Evolutionary conservation across 257 asterid genomes (phyloP), one percentile per base, ranked within the genome.

Genomic region (Solanum habrochaites): DNA sequence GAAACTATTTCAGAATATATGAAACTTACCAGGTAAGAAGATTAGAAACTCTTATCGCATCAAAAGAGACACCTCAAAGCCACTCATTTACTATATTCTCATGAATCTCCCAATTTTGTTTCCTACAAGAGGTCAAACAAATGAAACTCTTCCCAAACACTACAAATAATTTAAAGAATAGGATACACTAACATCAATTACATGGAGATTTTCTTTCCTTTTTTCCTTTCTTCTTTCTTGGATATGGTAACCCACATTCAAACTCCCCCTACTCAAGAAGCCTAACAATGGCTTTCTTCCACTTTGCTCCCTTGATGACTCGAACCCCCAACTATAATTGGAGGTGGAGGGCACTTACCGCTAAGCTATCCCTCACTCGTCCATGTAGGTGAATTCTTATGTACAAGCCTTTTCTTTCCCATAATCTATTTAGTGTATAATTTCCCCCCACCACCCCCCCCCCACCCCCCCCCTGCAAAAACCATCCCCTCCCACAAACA

Each of bases 371-470:
- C 45, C 85, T 81, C 85, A 49, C 69, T 81, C 31, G 21, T 49
- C 69, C 43, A 81, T 81, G 85, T 47, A 67, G 72, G 32, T 70
- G 80, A 69, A 75, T 47, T 21, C 62, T 21, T 21, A 86, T 87
- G 89, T 90, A 90, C 91, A 90, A 88, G 72, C n/a, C n/a, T 40
- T 67, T 58, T 80, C 69, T 80, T 86, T n/a, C n/a, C 60, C 86
- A 78, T 56, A 66, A 87, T 71, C 37, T 29, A 82, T n/a, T n/a
- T 35, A 5, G 25, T 16, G 6, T 67, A 35, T 64, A 43, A 21
- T 60, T 52, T 11, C 25, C n/a, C n/a, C n/a, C n/a, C n/a, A n/a
- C n/a, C n/a, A n/a, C n/a, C n/a, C n/a, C n/a, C n/a, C n/a, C n/a
- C n/a, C n/a, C n/a, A n/a, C n/a, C n/a, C n/a, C n/a, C n/a, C n/a